Evolutionary conservation across 208 protist species (phyloP).

Genomic region (Vickermania spadyakhi): DNA sequence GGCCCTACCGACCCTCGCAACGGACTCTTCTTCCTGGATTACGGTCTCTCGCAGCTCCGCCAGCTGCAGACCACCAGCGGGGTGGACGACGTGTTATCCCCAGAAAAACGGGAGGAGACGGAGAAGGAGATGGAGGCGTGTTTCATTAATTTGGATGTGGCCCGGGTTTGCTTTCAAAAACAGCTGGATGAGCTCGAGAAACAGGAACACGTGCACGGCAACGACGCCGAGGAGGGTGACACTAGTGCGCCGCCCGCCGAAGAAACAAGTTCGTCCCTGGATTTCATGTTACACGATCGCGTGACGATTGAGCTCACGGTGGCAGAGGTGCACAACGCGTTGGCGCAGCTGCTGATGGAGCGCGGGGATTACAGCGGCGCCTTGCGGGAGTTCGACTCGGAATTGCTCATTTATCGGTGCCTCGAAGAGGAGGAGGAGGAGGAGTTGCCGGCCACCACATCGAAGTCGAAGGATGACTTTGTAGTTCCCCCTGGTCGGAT

Average conservation of each 20-base stretch:
- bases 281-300: conserved; percentile 7
- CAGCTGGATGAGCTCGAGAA: conserved; percentile 29
- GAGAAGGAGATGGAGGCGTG: conserved; percentile 74
- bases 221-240: neutral
- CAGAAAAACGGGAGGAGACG: conserved; percentile 19
- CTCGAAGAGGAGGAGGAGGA: conserved; percentile 30
- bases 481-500: conserved; percentile 42
- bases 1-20: conserved; percentile 40
- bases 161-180: conserved; percentile 73
- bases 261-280: neutral
- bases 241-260: neutral
- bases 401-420: conserved; percentile 67
- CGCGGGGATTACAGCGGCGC: conserved; percentile 72
- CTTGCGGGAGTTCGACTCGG: conserved; percentile 72
- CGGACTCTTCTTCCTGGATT: conserved; percentile 81
- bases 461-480: conserved; percentile 5
- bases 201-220: neutral
- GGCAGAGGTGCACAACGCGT: conserved; percentile 76
- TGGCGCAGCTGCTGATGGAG: conserved; percentile 70
- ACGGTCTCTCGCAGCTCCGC: conserved; percentile 81
- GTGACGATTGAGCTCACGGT: conserved; percentile 40
- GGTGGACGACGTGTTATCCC: conserved; percentile 55
- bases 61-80: conserved; percentile 45
- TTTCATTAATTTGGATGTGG: conserved; percentile 81
- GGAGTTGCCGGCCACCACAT: neutral